Base-by-base conservation (phyloP, 1,139 yeast genomes). In the Debaryomyces psychrophilus region DNA sequence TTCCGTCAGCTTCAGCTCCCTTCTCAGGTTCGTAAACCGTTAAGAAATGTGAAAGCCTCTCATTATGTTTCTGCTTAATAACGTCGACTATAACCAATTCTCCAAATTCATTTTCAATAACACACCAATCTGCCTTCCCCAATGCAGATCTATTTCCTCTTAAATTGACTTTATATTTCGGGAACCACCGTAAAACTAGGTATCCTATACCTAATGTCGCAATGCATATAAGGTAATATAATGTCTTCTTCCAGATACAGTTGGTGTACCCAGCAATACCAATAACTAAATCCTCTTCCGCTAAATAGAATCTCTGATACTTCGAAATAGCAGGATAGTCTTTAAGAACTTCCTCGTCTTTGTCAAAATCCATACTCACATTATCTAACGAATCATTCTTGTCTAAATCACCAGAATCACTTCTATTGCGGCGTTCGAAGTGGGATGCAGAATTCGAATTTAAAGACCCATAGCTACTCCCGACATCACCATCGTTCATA, bases 211-310 rank as follows among this genome's bases (percentile, higher is more conserved):
- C 99, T 3, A 81, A 60, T 0, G 97, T 82, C 5, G 69, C 39
- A 1, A 79, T 50, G 53, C 92, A 86, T 2, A 87, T 49, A 0
- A 78, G 11, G 49, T 79, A 77, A 62, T 86, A 90, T 0, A 79
- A 23, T 0, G 69, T 39, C 6, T 67, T 60, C 48, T 83, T 81
- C 54, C 75, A 49, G 44, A 61, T 61, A 20, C 84, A 79, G 18
- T 84, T 79, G 45, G 68, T 69, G 63, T 88, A 93, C 2, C 98
- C 99, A 0, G 97, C 98, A 54, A 93, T 87, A 50, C 96, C 97
- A 49, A 95, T 80, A 15, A 92, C 93, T 60, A 93, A 71, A 68
- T 93, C 99, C 61, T 93, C 99, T 64, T 95, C 98, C 0, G 97
- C 93, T 52, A 95, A 81, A 64, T 93, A 93, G 62, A 87, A 90